phyloP scores from a whole-genome alignment of 208 protist genomes.

The Acanthamoeba quina region DNA sequence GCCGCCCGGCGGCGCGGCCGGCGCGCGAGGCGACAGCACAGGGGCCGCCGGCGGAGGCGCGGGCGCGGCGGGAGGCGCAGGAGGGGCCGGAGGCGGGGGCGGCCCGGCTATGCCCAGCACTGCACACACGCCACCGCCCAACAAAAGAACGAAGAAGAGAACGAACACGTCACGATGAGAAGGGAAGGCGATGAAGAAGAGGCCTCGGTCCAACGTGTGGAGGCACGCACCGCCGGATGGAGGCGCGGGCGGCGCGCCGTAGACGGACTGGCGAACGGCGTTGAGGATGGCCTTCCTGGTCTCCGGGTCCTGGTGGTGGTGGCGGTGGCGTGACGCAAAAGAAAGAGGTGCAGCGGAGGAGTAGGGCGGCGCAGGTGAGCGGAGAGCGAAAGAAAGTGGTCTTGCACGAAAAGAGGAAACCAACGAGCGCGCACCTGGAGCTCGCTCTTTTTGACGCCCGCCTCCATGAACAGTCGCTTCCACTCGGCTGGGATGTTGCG shows the following conservation, averaged over 20 bases:
- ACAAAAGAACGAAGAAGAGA: not conserved
- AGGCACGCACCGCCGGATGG: constrained; percentile 11
- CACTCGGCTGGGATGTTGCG: constrained; percentile 81
- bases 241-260: constrained; percentile 43
- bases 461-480: constrained; percentile 80
- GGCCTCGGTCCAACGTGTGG: not conserved
- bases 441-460: constrained; percentile 84
- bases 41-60: too few relatives aligned
- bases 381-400: not conserved
- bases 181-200: not conserved
- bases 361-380: not conserved
- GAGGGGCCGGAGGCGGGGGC: not conserved
- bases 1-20: too few relatives aligned
- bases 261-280: constrained; percentile 40
- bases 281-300: constrained; percentile 53
- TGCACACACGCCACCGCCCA: not conserved
- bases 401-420: too few relatives aligned
- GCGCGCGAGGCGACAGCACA: too few relatives aligned
- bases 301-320: constrained; percentile 18
- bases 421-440: not conserved
- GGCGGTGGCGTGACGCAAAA: not conserved
- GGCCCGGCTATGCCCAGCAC: not conserved
- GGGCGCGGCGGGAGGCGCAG: too few relatives aligned
- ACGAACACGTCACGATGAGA: not conserved
- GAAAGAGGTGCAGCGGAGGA: not conserved